phyloP scores from a whole-genome alignment of 345 rosid species.

The Hypericum androsaemum region DNA sequence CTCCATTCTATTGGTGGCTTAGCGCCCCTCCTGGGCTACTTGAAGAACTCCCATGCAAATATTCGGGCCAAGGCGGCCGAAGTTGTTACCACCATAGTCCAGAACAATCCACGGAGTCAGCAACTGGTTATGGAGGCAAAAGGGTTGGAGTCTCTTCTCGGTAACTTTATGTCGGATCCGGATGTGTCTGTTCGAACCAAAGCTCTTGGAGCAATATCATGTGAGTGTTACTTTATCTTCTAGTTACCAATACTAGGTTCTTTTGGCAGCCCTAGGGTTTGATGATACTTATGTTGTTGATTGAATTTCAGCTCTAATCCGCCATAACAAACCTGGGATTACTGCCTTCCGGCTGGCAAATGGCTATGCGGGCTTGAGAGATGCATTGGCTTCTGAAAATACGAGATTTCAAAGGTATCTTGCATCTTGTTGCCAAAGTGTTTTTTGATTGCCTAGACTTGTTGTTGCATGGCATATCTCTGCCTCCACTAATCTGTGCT shows the following conservation, averaged over 20 bases:
- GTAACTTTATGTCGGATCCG: slow-evolving; percentile 58
- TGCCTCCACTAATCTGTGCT: not conserved
- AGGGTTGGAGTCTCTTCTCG: slow-evolving; percentile 66
- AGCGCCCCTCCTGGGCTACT: slow-evolving; percentile 73
- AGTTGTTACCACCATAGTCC: slow-evolving; percentile 72
- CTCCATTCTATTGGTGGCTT: slow-evolving; percentile 87
- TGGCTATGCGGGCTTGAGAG: slow-evolving; percentile 70
- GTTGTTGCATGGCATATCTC: no score
- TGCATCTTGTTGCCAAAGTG: no score
- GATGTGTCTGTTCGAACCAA: slow-evolving; percentile 59
- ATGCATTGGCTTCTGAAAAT: slow-evolving; percentile 62
- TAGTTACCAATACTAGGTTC: not conserved
- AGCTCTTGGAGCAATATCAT: slow-evolving; percentile 90
- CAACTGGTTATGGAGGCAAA: slow-evolving; percentile 93
- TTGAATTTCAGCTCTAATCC: slow-evolving; percentile 58
- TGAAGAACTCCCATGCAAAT: slow-evolving; percentile 60
- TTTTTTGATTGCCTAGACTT: not conserved
- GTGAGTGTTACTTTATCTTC: slow-evolving; percentile 34
- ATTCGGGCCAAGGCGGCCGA: slow-evolving; percentile 86
- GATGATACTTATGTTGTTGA: not conserved
- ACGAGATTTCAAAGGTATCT: slow-evolving; percentile 74
- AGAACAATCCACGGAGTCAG: slow-evolving; percentile 85
- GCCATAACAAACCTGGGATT: slow-evolving; percentile 70
- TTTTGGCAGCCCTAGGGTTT: not conserved
- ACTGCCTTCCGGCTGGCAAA: slow-evolving; percentile 86